phyloP scores from a whole-genome alignment of 768 basidiomycete genomes.

The Cystoderma amianthinum region DNA sequence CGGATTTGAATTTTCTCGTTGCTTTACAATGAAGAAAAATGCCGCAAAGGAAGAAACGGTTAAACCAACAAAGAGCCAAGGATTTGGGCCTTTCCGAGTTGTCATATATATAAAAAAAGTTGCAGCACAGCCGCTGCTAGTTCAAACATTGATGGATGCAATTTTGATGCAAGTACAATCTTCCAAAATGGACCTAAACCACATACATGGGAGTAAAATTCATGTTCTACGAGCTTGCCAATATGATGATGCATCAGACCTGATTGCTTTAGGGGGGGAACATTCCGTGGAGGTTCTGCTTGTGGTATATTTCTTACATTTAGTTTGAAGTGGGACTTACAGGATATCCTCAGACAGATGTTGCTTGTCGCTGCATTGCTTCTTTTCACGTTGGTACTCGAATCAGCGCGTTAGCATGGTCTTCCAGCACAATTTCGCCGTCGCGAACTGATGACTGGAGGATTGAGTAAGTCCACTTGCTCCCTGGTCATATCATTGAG shows the following conservation, averaged over 20 bases:
- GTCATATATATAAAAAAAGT: constrained; percentile 4
- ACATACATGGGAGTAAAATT: constrained; percentile 55
- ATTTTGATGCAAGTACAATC: too few relatives aligned
- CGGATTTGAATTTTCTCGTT: constrained; percentile 49
- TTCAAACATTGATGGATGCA: too few relatives aligned
- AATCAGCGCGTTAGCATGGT: constrained; percentile 76
- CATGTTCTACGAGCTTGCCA: constrained; percentile 57
- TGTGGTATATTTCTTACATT: constrained; percentile 35
- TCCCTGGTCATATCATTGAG: neutral
- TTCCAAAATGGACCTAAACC: constrained; percentile 46
- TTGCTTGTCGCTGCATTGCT: constrained; percentile 45
- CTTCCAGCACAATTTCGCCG: constrained; percentile 62
- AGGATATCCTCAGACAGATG: constrained; percentile 25
- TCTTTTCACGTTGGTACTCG: constrained; percentile 68
- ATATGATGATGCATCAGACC: constrained; percentile 56
- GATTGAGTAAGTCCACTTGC: constrained; percentile 50
- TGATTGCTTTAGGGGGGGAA: constrained; percentile 69
- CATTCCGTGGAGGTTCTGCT: constrained; percentile 66
- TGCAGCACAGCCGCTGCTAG: too few relatives aligned
- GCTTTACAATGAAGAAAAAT: constrained; percentile 50
- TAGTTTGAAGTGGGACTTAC: constrained; percentile 6
- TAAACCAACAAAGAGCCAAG: constrained; percentile 52
- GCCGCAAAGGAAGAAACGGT: constrained; percentile 46
- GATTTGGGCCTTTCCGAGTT: constrained; percentile 47
- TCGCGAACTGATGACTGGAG: constrained; percentile 58